A percentile compares a stretch with the other conserved stretches of the same genome.
Evolutionary conservation across 2,329 filamentous ascomycete species (phyloP).

Genomic region (Purpureocillium takamizusanense): DNA sequence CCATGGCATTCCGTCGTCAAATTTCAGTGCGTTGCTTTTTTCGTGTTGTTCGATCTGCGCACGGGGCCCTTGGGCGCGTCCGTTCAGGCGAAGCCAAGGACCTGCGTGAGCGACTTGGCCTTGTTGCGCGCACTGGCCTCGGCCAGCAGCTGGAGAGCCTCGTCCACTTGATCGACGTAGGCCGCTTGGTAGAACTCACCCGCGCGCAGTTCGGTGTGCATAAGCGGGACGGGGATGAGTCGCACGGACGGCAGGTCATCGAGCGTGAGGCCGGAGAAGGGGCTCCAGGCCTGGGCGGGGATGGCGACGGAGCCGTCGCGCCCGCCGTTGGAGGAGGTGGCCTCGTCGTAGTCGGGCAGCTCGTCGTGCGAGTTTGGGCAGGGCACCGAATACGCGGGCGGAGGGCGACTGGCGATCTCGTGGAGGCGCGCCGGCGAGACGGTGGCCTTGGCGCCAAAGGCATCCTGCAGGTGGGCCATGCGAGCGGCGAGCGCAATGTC

Average conservation of each 20-base stretch:
- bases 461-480: constrained; percentile 7
- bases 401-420: constrained; percentile 4
- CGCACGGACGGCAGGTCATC: constrained; percentile 6
- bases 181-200: constrained; percentile 7
- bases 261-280: constrained; percentile 9
- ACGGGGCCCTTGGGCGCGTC: too few species aligned
- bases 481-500: constrained; percentile 7
- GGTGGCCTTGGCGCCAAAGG: constrained; percentile 4
- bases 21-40: too few species aligned
- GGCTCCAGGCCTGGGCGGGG: constrained; percentile 6
- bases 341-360: constrained; percentile 6
- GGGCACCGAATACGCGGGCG: constrained; percentile 6
- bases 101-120: constrained; percentile 3
- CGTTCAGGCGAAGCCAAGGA: constrained; percentile 3
- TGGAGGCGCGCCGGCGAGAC: constrained; percentile 3
- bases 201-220: constrained; percentile 6
- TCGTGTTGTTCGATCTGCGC: too few species aligned
- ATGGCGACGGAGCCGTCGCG: constrained; percentile 13
- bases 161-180: constrained; percentile 5
- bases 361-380: constrained; percentile 2
- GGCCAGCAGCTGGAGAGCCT: constrained; percentile 3
- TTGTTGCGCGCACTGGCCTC: constrained; percentile 1
- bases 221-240: constrained; percentile 9
- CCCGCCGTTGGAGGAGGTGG: constrained; percentile 17
- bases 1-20: too few species aligned